These are phyloP conservation scores for Linnemannia hyalina DNA, from an alignment of 192 early-diverging fungal genomes.

Conservation along the genomic window DNA sequence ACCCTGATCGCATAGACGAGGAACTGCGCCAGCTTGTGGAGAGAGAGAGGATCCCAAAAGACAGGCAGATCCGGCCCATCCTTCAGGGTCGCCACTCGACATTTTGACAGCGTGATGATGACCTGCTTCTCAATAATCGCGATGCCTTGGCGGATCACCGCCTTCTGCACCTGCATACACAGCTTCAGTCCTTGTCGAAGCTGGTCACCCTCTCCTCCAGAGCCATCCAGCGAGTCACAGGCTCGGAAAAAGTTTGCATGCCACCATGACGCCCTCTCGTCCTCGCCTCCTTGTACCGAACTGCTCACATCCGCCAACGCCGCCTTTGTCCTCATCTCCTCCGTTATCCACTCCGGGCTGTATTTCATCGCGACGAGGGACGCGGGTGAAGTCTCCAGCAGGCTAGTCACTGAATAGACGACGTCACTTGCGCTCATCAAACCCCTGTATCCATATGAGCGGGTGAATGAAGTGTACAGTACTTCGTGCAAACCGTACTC, in stretches of 20 bases:
- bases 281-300: constrained; percentile 15
- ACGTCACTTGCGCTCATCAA: constrained; percentile 84
- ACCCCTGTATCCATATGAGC: constrained; percentile 78
- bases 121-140: constrained; percentile 85
- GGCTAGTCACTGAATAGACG: constrained; percentile 82
- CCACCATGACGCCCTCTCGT: constrained; percentile 65
- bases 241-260: constrained; percentile 88
- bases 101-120: constrained; percentile 78
- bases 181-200: constrained; percentile 74
- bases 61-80: constrained; percentile 65
- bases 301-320: background rate
- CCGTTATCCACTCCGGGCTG: constrained; percentile 44
- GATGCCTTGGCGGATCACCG: constrained; percentile 82
- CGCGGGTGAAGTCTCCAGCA: constrained; percentile 69
- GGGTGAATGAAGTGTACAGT: constrained; percentile 82
- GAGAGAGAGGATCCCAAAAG: constrained; percentile 72
- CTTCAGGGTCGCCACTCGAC: constrained; percentile 80
- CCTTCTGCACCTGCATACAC: constrained; percentile 82
- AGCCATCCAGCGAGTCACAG: constrained; percentile 85
- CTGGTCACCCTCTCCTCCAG: constrained; percentile 21
- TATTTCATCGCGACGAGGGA: constrained; percentile 55
- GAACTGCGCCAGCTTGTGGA: constrained; percentile 86
- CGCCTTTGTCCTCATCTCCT: constrained; percentile 27
- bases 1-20: constrained; percentile 83
- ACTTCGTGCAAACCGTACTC: constrained; percentile 87